Percentiles rank a stretch among this genome's conserved stretches.
Evolutionary conservation across 2,329 filamentous ascomycete genomes (phyloP).

Genomic region (Aspergillus niger): DNA sequence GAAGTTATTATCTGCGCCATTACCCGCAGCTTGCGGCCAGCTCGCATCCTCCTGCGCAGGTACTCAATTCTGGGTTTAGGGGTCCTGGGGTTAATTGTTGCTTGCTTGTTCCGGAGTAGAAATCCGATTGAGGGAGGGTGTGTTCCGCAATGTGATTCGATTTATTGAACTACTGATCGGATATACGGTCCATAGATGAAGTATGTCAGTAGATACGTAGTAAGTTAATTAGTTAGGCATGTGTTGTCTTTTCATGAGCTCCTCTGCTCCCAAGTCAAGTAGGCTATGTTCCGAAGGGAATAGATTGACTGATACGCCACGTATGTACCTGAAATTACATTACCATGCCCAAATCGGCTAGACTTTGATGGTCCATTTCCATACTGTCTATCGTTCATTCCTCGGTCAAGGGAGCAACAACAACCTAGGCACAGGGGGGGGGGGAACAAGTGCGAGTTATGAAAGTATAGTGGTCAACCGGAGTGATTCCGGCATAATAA

Average conservation of each 20-base stretch:
- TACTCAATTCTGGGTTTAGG: too few species aligned
- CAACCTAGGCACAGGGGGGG: neutral
- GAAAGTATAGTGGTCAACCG: constrained; percentile 2
- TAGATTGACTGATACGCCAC: neutral
- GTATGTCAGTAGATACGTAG: neutral
- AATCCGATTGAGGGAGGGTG: neutral
- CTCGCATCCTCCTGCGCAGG: too few species aligned
- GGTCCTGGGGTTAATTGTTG: too few species aligned
- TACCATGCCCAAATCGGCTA: neutral
- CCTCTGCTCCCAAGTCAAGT: neutral
- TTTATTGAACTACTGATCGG: constrained; percentile 1
- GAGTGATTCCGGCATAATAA: neutral
- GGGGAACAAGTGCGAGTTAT: neutral
- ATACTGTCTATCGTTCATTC: neutral
- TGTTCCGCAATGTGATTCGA: neutral
- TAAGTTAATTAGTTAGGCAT: neutral
- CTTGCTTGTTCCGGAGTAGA: neutral
- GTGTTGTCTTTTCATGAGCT: neutral
- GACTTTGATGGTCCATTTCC: neutral
- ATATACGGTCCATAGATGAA: constrained; percentile 3
- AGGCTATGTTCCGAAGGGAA: neutral
- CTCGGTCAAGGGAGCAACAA: neutral
- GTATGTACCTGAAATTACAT: neutral
- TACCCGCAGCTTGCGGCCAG: too few species aligned
- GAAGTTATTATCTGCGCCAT: too few species aligned